Evolutionary conservation across 139 green algal genomes (phyloP).

Genomic region (Chlorella sp.): DNA sequence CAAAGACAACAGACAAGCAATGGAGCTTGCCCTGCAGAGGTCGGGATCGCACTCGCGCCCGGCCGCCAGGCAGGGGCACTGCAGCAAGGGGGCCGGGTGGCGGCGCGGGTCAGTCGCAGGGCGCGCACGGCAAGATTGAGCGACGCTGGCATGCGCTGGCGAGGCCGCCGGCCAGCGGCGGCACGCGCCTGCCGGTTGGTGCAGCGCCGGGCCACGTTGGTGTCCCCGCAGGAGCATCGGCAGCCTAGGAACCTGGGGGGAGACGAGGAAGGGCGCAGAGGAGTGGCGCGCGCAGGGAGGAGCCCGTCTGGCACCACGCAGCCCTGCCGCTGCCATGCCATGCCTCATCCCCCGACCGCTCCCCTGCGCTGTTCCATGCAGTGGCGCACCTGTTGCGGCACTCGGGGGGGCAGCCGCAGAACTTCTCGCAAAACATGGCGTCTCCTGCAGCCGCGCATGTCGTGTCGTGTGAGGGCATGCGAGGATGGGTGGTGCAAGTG

Average conservation of each 20-base stretch:
- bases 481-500: too few relatives aligned
- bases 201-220: slow-evolving; percentile 40
- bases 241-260: too few relatives aligned
- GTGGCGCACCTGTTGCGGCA: slow-evolving; percentile 69
- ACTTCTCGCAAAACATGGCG: slow-evolving; percentile 68
- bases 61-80: slow-evolving; percentile 83
- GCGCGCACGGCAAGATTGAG: too few relatives aligned
- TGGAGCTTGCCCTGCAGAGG: slow-evolving; percentile 58
- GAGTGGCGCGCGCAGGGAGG: not conserved
- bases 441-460: too few relatives aligned
- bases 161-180: too few relatives aligned
- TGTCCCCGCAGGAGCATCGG: not conserved
- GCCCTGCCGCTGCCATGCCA: not conserved
- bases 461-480: too few relatives aligned
- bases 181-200: too few relatives aligned
- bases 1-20: too few relatives aligned
- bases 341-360: not conserved
- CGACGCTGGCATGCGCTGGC: too few relatives aligned
- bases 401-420: slow-evolving; percentile 50
- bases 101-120: too few relatives aligned
- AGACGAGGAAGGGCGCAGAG: not conserved
- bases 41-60: slow-evolving; percentile 90
- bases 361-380: too few relatives aligned
- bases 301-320: not conserved
- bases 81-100: too few relatives aligned